Evolutionary conservation across 306 rosid species (phyloP).

Genomic region (Mimosa pudica): DNA sequence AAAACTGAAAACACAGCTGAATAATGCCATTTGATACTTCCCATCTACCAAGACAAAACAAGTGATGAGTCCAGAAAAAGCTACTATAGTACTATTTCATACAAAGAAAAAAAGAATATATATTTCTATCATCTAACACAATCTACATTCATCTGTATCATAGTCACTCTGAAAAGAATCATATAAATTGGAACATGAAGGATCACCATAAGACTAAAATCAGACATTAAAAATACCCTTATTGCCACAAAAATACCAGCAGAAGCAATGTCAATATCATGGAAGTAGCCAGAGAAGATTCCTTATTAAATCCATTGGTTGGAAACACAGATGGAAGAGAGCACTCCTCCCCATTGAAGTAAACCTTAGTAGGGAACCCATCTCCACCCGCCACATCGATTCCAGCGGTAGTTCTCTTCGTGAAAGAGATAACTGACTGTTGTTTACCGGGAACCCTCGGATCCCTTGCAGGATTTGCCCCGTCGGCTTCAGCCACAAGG

Average conservation of each 20-base stretch:
- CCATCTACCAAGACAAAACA: background rate
- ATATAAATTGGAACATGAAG: slow-evolving; percentile 14
- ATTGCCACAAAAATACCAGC: slow-evolving; percentile 44
- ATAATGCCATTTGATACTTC: background rate
- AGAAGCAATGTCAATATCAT: slow-evolving; percentile 39
- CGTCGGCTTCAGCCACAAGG: slow-evolving; percentile 76
- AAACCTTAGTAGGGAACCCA: slow-evolving; percentile 87
- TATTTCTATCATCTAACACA: slow-evolving; percentile 16
- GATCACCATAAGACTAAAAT: background rate
- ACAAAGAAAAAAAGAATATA: background rate
- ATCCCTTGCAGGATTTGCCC: slow-evolving; percentile 60
- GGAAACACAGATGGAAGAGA: slow-evolving; percentile 67
- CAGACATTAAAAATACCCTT: slow-evolving; percentile 22
- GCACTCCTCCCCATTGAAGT: slow-evolving; percentile 94
- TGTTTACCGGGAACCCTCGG: slow-evolving; percentile 92
- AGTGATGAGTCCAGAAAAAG: background rate
- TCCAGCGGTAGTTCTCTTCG: slow-evolving; percentile 61
- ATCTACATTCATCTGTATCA: slow-evolving; percentile 21
- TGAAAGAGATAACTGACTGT: slow-evolving; percentile 79
- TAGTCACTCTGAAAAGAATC: slow-evolving; percentile 30
- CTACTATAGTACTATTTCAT: background rate
- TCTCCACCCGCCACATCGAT: slow-evolving; percentile 67
- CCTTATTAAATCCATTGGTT: slow-evolving; percentile 46
- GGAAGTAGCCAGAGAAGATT: slow-evolving; percentile 38
- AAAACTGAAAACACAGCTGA: background rate